Evolutionary conservation across 2,329 filamentous ascomycete genomes (phyloP).

Genomic region (Fragosphaeria purpurea): DNA sequence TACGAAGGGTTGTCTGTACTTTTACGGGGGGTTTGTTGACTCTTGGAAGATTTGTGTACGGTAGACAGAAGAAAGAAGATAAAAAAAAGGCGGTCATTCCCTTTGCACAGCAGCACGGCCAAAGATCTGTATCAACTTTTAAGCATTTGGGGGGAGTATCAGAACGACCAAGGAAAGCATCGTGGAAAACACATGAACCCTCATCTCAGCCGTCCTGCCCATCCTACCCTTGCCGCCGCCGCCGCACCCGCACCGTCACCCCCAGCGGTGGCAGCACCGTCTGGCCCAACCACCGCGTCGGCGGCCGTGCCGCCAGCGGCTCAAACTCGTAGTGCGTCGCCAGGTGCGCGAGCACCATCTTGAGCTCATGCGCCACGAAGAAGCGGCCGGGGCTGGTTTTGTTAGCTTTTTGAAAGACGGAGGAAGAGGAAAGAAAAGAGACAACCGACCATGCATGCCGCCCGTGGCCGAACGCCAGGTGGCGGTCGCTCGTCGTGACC

Average conservation of each 20-base stretch:
- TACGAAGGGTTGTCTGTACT: too few species aligned
- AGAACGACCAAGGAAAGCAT: too few species aligned
- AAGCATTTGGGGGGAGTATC: too few species aligned
- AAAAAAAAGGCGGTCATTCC: too few species aligned
- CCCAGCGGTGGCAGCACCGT: conserved; percentile 28
- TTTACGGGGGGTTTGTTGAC: too few species aligned
- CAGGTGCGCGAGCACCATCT: conserved; percentile 42
- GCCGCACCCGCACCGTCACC: conserved; percentile 22
- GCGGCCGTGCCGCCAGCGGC: conserved; percentile 27
- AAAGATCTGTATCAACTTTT: too few species aligned
- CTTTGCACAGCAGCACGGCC: too few species aligned
- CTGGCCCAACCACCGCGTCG: conserved; percentile 33
- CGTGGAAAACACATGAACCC: too few species aligned
- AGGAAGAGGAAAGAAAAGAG: neutral
- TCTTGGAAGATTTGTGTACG: too few species aligned
- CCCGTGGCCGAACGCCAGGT: conserved; percentile 48
- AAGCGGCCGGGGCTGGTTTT: conserved; percentile 38
- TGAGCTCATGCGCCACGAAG: conserved; percentile 45
- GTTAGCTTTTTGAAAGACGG: too few species aligned
- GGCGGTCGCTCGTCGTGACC: conserved; percentile 40
- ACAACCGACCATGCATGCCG: conserved; percentile 35
- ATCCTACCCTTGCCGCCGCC: conserved; percentile 15
- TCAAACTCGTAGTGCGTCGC: conserved; percentile 44
- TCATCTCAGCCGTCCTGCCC: too few species aligned
- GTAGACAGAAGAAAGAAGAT: too few species aligned